Conservation (phyloP, 1,284 basidiomycete species). For the Ustilago xerochloae region DNA sequence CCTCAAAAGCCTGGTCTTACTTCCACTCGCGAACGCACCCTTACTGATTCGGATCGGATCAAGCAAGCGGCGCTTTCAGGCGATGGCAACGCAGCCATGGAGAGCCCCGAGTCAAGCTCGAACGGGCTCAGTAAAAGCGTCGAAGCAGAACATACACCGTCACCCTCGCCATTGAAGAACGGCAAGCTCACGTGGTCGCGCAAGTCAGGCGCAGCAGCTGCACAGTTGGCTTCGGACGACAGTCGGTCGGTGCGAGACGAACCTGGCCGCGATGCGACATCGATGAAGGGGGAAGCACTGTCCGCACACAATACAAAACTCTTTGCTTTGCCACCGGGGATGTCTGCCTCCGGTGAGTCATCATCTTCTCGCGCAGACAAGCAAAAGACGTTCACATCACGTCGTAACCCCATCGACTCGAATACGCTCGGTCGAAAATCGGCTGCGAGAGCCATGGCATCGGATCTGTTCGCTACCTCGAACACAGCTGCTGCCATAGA, state of each 20-base stretch:
- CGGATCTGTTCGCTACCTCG: conserved; percentile 16
- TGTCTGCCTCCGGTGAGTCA: neutral
- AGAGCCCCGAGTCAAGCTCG: neutral
- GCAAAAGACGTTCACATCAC: conserved; percentile 4
- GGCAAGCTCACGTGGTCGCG: conserved; percentile 2
- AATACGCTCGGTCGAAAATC: conserved; percentile 21
- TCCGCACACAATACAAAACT: conserved; percentile 6
- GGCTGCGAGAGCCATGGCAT: conserved; percentile 10
- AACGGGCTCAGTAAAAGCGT: neutral
- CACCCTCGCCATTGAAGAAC: neutral
- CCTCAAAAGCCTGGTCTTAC: conserved; percentile 15
- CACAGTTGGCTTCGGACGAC: conserved; percentile 3
- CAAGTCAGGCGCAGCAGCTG: conserved; percentile 12
- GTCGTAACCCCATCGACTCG: conserved; percentile 17
- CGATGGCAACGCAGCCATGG: conserved; percentile 20
- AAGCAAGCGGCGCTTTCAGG: conserved; percentile 42
- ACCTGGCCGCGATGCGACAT: neutral
- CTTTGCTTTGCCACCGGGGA: conserved; percentile 14
- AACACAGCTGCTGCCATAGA: neutral
- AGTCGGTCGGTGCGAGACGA: neutral
- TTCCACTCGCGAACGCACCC: conserved; percentile 5
- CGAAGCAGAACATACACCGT: neutral
- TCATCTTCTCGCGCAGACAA: neutral
- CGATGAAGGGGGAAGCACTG: neutral
- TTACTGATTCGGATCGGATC: conserved; percentile 49